Base-by-base conservation (phyloP, 352 stramenopile genomes). In the Aphanomyces stellatus region DNA sequence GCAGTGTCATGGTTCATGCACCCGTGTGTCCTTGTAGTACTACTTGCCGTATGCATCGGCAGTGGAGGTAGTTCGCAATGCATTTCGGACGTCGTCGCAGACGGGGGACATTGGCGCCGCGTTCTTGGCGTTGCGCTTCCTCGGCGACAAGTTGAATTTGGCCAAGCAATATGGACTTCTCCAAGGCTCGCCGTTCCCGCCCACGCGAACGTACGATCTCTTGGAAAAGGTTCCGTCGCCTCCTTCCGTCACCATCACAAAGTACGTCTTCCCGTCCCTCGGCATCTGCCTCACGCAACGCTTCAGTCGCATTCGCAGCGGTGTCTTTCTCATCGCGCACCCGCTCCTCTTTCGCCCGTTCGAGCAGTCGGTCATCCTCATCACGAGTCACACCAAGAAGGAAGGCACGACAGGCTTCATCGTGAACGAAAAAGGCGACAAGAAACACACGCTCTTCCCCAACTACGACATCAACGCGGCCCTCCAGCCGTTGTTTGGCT, bases 301-400 rank as follows among this genome's bases (percentile, higher is more conserved):
- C 17, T 28, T 53, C 13, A 49, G 57, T 37, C 31, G 53, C 5
- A 60, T 57, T 62, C 71, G 71, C 41, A 71, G 78, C 8, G 85
- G 85, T 4, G 69, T 90, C 30, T 94, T 91, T 53, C 57, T 94
- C 34, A 62, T 94, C 42, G 75, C 85, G 11, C 85, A 94, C 65
- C 85, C 85, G 42, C 72, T 94, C 53, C 56, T 89, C 11, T 76
- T 77, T 62, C 81, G 80, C 10, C 73, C 82, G n/a, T 94, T 94
- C 67, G 79, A 73, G 59, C 82, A 83, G 4, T 77, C 81, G 27
- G 85, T 94, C 61, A 77, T 94, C 42, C 64, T 92, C 28, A 69
- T 94, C 5, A 92, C 84, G 0, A 75, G 88, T 41, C 83, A 94
- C 71, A 81, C 70, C 34, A 42, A 30, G 6, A 69, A 83, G 17